These are phyloP conservation scores for Gilbertella persicaria DNA, from an alignment of 371 early-diverging fungal genomes.

Conservation along the genomic window DNA sequence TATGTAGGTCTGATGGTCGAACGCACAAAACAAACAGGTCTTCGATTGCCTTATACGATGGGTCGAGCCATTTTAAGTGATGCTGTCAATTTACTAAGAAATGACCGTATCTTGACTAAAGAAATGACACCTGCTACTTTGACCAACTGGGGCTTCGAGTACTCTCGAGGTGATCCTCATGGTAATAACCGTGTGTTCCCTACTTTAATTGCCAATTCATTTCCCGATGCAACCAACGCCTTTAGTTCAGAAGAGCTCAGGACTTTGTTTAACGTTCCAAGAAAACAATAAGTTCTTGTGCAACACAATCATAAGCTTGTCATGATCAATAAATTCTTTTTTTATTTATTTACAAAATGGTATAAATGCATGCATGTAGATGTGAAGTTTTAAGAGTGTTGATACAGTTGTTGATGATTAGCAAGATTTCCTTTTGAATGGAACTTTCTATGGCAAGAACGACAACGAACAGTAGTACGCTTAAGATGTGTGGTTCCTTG, in stretches of 20 bases:
- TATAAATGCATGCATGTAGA: too few species aligned
- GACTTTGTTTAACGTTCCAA: conserved; percentile 26
- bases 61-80: conserved; percentile 53
- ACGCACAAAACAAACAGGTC: conserved; percentile 37
- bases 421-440: conserved; percentile 41
- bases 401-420: conserved; percentile 46
- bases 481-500: background rate
- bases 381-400: conserved; percentile 20
- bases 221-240: conserved; percentile 17
- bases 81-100: conserved; percentile 53
- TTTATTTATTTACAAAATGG: background rate
- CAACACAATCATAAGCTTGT: background rate
- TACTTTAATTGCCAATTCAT: conserved; percentile 11
- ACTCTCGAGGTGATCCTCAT: conserved; percentile 25
- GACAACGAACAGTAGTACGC: conserved; percentile 27
- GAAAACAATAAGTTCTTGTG: background rate
- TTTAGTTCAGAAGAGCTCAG: conserved; percentile 21
- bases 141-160: conserved; percentile 45
- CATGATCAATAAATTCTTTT: background rate
- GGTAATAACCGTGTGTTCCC: conserved; percentile 23
- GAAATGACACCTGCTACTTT: conserved; percentile 41
- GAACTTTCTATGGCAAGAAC: conserved; percentile 39
- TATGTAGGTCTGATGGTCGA: conserved; percentile 55
- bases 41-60: conserved; percentile 51
- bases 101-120: conserved; percentile 38